Percentiles rank a stretch among this genome's conserved stretches.
Conservation (phyloP, 352 stramenopile genomes). For the Paralagenidium karlingii region DNA sequence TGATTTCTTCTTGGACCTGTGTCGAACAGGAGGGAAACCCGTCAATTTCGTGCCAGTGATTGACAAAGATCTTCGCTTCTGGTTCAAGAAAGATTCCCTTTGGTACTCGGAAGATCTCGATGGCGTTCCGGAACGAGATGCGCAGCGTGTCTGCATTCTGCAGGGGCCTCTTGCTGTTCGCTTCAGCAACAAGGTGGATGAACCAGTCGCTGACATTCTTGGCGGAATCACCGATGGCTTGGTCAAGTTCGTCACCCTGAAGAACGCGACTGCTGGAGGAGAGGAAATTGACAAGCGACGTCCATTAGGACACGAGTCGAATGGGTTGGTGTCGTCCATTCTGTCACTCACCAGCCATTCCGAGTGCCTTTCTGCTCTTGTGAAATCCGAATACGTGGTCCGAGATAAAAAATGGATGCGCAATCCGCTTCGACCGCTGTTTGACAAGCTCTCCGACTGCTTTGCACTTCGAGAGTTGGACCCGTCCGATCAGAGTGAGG, state of each 20-base stretch:
- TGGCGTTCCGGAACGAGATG: conserved; percentile 57
- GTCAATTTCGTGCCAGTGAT: conserved; percentile 81
- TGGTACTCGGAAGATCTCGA: conserved; percentile 87
- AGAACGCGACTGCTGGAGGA: background rate
- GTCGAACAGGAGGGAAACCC: conserved; percentile 68
- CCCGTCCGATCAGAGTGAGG: too few species aligned
- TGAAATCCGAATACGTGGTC: too few species aligned
- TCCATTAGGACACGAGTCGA: too few species aligned
- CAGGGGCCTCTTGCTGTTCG: conserved; percentile 70
- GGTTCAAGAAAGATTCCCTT: conserved; percentile 86
- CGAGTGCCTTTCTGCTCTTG: too few species aligned
- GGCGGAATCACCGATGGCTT: conserved; percentile 46
- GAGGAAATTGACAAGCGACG: background rate
- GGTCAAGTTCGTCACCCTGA: conserved; percentile 17
- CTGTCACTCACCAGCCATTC: too few species aligned
- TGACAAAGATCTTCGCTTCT: conserved; percentile 70
- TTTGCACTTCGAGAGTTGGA: background rate
- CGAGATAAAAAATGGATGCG: conserved; percentile 48
- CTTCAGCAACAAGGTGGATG: conserved; percentile 59
- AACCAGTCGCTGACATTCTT: conserved; percentile 73
- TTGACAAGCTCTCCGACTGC: background rate
- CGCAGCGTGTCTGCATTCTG: conserved; percentile 74
- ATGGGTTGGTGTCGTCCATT: too few species aligned
- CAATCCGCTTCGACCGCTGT: conserved; percentile 48
- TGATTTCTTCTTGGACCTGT: conserved; percentile 77